Evolutionary conservation across 305 asterid genomes (phyloP), one percentile per base, ranked within the genome.

Genomic region (Striga hermonthica): DNA sequence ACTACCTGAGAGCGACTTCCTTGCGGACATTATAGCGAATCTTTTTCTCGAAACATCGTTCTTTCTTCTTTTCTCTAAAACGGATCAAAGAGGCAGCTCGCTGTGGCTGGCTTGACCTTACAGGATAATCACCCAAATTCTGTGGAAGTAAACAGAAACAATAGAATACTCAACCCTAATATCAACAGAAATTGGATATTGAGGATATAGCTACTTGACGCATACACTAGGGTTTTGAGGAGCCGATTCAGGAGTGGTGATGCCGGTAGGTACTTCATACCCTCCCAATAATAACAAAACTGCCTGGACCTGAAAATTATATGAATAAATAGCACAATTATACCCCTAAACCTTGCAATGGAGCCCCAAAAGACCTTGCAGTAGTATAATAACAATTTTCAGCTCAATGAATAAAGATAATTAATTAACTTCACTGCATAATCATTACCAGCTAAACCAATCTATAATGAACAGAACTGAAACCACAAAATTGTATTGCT

Each of bases 1-100:
- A 69, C 66, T 83, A 93, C 99, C 97, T 86, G 68, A 88, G 87
- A 53, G 99, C 99, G 76, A 93, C 99, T 82, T 93, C 97, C 84
- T 90, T 90, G 71, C 99, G 83, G 58, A 93, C 99, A 34, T 88
- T 83, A 71, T 93, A 93, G 11, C 99, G 96, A 34, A 90, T 93
- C 79, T 86, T 93, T 80, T 93, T 93, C 60, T 90, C 97, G 69
- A 83, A 93, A 76, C 97, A 90, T 10, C 99, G 76, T 62, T 90
- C 99, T 81, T 93, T 93, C 73, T 95, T 80, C 84, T 90, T 93
- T 71, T 93, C 97, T 64, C 99, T 84, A 73, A 93, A 93, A 41
- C 97, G 82, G 72, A 82, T 86, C 72, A 90, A 85, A 57, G 96
- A 93, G 70, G 96, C 97, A 68, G 86, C 96, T 65, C 99, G 79